Evolutionary conservation across 2,329 filamentous ascomycete species (phyloP).

Genomic region (Neonectria faginata): DNA sequence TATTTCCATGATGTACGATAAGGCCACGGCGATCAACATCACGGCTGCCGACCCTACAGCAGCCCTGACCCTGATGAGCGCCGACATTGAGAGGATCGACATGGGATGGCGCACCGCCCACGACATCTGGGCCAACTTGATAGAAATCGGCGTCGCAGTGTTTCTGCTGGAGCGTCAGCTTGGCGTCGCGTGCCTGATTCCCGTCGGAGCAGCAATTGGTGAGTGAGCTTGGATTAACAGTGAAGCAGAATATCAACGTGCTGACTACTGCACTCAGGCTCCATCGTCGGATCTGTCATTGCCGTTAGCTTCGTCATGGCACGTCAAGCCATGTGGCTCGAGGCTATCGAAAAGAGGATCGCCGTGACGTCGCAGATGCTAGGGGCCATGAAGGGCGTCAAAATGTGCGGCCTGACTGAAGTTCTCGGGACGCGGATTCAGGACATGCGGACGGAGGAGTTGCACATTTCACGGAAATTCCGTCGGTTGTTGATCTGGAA

Average conservation of each 20-base stretch:
- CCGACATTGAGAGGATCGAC: slow-evolving; percentile 57
- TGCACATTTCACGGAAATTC: slow-evolving; percentile 30
- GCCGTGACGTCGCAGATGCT: slow-evolving; percentile 46
- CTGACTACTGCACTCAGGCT: slow-evolving; percentile 30
- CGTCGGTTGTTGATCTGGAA: slow-evolving; percentile 36
- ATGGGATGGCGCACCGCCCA: slow-evolving; percentile 53
- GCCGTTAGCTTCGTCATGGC: slow-evolving; percentile 44
- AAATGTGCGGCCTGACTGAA: slow-evolving; percentile 47
- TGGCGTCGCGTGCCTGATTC: slow-evolving; percentile 29
- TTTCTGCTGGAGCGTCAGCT: slow-evolving; percentile 58
- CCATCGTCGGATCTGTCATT: slow-evolving; percentile 40
- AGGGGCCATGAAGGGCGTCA: slow-evolving; percentile 47
- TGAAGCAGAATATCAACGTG: not conserved
- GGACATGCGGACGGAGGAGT: slow-evolving; percentile 21
- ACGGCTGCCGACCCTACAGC: slow-evolving; percentile 50
- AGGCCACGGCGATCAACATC: slow-evolving; percentile 45
- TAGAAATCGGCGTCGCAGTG: slow-evolving; percentile 58
- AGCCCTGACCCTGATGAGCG: slow-evolving; percentile 58
- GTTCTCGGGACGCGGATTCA: slow-evolving; percentile 33
- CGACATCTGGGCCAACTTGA: slow-evolving; percentile 54
- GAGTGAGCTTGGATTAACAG: slow-evolving; percentile 4
- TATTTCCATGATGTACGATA: slow-evolving; percentile 43
- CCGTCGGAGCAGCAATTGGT: slow-evolving; percentile 35
- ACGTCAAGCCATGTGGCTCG: slow-evolving; percentile 43
- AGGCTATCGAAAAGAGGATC: slow-evolving; percentile 46